Evolutionary conservation across 2,329 filamentous ascomycete genomes (phyloP).

Genomic region (Coccinonectria pachysandricola): DNA sequence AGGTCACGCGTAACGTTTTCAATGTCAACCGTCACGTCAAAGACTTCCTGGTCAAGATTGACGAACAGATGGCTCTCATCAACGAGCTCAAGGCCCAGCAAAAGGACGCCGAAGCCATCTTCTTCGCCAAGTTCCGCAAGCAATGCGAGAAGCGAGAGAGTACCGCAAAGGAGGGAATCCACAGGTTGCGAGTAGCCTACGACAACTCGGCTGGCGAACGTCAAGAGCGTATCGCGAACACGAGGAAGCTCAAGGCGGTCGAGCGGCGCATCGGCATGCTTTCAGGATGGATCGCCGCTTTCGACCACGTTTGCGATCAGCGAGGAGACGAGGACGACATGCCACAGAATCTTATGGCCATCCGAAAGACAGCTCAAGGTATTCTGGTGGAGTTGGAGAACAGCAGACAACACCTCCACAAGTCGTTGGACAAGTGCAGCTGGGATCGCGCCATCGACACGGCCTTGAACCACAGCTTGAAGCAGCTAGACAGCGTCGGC

Average conservation of each 20-base stretch:
- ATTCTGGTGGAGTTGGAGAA: slow-evolving; percentile 82
- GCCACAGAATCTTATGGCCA: slow-evolving; percentile 58
- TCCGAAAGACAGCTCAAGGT: slow-evolving; percentile 81
- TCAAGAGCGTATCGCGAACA: slow-evolving; percentile 64
- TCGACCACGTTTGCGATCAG: slow-evolving; percentile 69
- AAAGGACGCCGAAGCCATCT: slow-evolving; percentile 72
- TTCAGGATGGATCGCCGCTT: slow-evolving; percentile 88
- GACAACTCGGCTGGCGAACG: slow-evolving; percentile 70
- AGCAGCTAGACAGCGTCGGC: slow-evolving; percentile 56
- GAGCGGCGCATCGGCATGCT: slow-evolving; percentile 77
- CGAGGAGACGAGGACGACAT: slow-evolving; percentile 42
- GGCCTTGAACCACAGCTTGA: slow-evolving; percentile 74
- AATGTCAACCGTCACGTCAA: slow-evolving; percentile 99
- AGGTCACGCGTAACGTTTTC: slow-evolving; percentile 97
- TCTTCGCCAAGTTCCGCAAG: slow-evolving; percentile 84
- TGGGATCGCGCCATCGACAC: slow-evolving; percentile 87
- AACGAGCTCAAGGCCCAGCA: slow-evolving; percentile 91
- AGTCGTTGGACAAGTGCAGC: slow-evolving; percentile 65
- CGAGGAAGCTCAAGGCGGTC: slow-evolving; percentile 73
- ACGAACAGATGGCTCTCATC: slow-evolving; percentile 95
- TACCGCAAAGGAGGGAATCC: slow-evolving; percentile 65
- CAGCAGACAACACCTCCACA: slow-evolving; percentile 83
- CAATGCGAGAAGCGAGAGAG: slow-evolving; percentile 75
- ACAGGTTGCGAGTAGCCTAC: slow-evolving; percentile 71
- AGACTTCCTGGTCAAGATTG: slow-evolving; percentile 97